Evolutionary conservation across 1,139 yeast genomes (phyloP).

Genomic region (Geotrichum klebahnii): DNA sequence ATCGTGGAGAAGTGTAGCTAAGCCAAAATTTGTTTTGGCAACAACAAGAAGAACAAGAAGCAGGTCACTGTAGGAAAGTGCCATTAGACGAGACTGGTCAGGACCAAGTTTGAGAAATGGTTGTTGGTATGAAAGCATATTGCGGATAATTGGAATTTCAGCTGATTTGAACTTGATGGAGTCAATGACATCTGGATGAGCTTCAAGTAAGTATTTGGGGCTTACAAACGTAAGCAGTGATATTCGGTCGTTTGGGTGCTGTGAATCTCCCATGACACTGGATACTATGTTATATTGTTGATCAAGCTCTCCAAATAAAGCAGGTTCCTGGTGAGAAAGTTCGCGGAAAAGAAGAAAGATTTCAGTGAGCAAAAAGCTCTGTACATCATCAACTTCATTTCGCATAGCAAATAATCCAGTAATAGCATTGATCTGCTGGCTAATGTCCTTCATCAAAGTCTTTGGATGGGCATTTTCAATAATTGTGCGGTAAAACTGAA

Average conservation of each 20-base stretch:
- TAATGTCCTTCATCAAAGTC: conserved; percentile 20
- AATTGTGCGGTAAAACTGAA: conserved; percentile 30
- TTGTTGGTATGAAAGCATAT: conserved; percentile 19
- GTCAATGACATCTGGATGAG: conserved; percentile 20
- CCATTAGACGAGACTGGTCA: conserved; percentile 23
- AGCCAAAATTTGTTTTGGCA: conserved; percentile 28
- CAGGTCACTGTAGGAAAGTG: conserved; percentile 28
- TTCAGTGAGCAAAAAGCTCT: conserved; percentile 25
- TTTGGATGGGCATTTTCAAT: conserved; percentile 23
- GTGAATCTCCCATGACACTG: conserved; percentile 11
- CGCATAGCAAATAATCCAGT: conserved; percentile 24
- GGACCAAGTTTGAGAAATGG: conserved; percentile 23
- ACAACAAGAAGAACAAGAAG: conserved; percentile 26
- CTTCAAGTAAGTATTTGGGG: conserved; percentile 26
- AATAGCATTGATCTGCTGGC: conserved; percentile 24
- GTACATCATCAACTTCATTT: conserved; percentile 22
- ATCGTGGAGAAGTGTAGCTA: conserved; percentile 24
- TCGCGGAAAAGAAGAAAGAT: conserved; percentile 29
- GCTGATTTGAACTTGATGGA: conserved; percentile 22
- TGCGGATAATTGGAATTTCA: conserved; percentile 25
- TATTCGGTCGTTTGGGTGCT: conserved; percentile 18
- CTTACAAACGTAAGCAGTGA: conserved; percentile 25
- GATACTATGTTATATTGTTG: conserved; percentile 21
- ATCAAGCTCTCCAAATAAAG: conserved; percentile 27
- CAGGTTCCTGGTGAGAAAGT: conserved; percentile 26